Percentiles rank a stretch among this genome's conserved stretches.
These are phyloP conservation scores for Parasitella parasitica DNA, from an alignment of 371 early-diverging fungal genomes.

Conservation along the genomic window DNA sequence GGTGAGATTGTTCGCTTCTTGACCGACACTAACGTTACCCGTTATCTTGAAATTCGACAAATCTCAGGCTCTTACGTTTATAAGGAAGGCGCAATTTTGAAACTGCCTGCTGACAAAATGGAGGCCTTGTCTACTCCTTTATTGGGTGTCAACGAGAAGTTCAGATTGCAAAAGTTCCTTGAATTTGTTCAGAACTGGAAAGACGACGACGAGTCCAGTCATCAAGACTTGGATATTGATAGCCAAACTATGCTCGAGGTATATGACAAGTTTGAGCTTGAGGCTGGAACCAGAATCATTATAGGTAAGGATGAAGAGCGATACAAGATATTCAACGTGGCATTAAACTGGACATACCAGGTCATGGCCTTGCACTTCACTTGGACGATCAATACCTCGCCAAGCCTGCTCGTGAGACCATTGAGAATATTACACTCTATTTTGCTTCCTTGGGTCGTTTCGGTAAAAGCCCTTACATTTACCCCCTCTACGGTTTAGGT, in stretches of 20 bases:
- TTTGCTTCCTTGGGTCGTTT: slow-evolving; percentile 94
- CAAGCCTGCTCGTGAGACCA: slow-evolving; percentile 88
- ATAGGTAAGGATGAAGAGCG: slow-evolving; percentile 58
- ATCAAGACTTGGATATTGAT: slow-evolving; percentile 73
- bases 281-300: slow-evolving; percentile 93
- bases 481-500: slow-evolving; percentile 99
- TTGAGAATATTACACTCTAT: slow-evolving; percentile 93
- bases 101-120: slow-evolving; percentile 92
- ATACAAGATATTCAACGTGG: background rate
- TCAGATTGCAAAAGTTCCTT: slow-evolving; percentile 94
- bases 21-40: slow-evolving; percentile 95
- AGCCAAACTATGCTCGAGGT: slow-evolving; percentile 83
- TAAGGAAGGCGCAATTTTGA: slow-evolving; percentile 84
- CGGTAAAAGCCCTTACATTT: slow-evolving; percentile 99
- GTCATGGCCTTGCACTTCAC: slow-evolving; percentile 98
- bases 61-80: slow-evolving; percentile 96
- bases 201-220: slow-evolving; percentile 77
- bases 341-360: slow-evolving; percentile 5
- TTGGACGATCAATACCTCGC: slow-evolving; percentile 92
- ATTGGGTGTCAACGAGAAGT: slow-evolving; percentile 96
- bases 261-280: slow-evolving; percentile 92
- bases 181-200: slow-evolving; percentile 91
- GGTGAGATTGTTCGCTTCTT: slow-evolving; percentile 88
- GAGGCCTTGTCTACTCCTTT: slow-evolving; percentile 90
- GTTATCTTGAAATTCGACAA: slow-evolving; percentile 97